phyloP scores from a whole-genome alignment of 768 basidiomycete species.

The Rhizopogon roseolus region DNA sequence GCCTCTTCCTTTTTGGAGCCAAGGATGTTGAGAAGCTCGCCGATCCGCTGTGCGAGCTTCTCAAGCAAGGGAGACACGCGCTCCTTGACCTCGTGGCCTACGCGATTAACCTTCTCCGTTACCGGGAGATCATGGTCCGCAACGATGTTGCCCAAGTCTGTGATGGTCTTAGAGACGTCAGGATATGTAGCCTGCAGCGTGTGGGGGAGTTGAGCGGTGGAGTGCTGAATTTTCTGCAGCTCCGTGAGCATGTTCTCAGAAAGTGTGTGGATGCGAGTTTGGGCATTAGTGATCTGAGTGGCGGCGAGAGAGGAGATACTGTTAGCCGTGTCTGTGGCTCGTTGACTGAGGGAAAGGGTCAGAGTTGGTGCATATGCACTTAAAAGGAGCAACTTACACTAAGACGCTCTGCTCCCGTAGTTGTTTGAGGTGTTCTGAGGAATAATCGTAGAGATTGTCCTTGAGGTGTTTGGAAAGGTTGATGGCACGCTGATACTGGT shows the following conservation, averaged over 20 bases:
- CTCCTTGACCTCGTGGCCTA: conserved; percentile 54
- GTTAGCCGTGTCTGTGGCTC: conserved; percentile 63
- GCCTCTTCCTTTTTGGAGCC: conserved; percentile 25
- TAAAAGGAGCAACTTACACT: conserved; percentile 41
- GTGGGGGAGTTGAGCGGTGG: conserved; percentile 53
- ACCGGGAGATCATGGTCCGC: conserved; percentile 50
- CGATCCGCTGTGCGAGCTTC: conserved; percentile 36
- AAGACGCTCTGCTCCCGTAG: conserved; percentile 61
- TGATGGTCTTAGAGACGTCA: conserved; percentile 47
- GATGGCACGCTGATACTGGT: conserved; percentile 74
- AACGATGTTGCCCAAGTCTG: conserved; percentile 51
- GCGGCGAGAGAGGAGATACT: conserved; percentile 57
- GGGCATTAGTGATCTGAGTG: conserved; percentile 48
- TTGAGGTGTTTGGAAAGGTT: conserved; percentile 60
- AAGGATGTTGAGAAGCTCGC: conserved; percentile 21
- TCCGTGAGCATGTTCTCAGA: conserved; percentile 65
- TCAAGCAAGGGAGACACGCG: conserved; percentile 62
- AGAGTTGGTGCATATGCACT: conserved; percentile 6
- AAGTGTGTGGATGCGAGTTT: conserved; percentile 52
- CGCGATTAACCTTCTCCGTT: conserved; percentile 56
- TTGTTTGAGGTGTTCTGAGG: conserved; percentile 67
- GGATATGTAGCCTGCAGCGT: conserved; percentile 56
- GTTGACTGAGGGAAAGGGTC: conserved; percentile 41
- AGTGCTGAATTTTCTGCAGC: conserved; percentile 60
- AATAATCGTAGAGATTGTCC: conserved; percentile 60